Base-by-base conservation (phyloP, 805 yeast species). In the Helenozyma rhizophorensis region DNA sequence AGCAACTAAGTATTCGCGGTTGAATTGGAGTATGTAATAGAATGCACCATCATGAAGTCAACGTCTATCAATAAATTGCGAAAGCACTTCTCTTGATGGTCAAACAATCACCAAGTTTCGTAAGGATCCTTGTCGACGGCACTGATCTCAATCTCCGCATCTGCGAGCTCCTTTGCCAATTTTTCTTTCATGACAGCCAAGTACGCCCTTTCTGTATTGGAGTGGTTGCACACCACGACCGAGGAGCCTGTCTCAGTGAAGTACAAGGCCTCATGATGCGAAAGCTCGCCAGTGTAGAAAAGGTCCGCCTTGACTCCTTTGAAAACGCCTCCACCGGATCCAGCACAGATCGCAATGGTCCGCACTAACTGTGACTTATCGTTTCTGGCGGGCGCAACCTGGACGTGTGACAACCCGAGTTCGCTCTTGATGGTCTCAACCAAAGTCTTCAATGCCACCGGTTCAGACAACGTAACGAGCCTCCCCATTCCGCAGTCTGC, bases 151-250 rank as follows among this genome's bases (percentile, higher is more conserved):
- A 80, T 61, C 2, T 60, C 66, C 14, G 71, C 65, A 6, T 47
- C 56, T 1, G 56, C 58, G 25, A 77, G 60, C 43, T 74, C 80
- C 2, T 43, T 33, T 16, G 33, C 37, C 36, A 86, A 64, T 50
- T 75, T 79, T 15, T 54, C 37, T 54, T 72, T 68, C 46, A 85
- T 65, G 1, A 61, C 69, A 15, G 50, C 44, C 41, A 93, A 62
- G 51, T 80, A 93, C 0, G 95, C 95, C 36, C 98, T 68, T 58
- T 93, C 98, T 0, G 96, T 86, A 54, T 90, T 90, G 13, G 95
- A 75, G 51, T 93, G 98, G 49, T 90, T 90, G 48, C 95, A 83
- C 3, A 78, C 74, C 28, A 93, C 68, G 3, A 88, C 86, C 8
- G 77, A 65, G 12, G 76, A 66, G 0, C 95, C 96, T 11, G 63